Evolutionary conservation across 805 yeast species (phyloP), one percentile per base, ranked within the genome.

Genomic region (Myxozyma neglecta): DNA sequence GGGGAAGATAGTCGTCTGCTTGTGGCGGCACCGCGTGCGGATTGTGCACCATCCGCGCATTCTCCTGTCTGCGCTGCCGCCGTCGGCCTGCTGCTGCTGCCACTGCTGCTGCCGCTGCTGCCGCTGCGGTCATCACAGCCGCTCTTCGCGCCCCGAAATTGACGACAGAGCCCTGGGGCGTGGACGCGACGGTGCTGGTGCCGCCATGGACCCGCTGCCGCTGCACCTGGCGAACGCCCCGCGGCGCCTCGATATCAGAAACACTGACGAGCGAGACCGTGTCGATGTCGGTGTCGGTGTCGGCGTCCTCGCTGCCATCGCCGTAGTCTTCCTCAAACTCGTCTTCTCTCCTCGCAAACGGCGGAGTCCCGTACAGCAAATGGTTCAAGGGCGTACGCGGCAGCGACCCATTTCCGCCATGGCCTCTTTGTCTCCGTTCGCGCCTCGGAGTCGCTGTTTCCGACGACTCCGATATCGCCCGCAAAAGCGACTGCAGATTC

Each of bases 21-120:
- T 24, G 13, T 1, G 67, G 67, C 29, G 63, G 63, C 8, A 64
- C 67, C 1, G 67, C 67, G 37, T 64, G 67, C 2, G 66, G 67
- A 48, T 64, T 64, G 34, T 62, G 42, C 52, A 64, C 18, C 67
- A 64, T 64, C 24, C 66, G 67, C 18, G 62, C 66, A 24, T 64
- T 64, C 50, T 64, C 67, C n/a, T 57, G 58, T 34, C 67, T 52
- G 44, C 67, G 45, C 42, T 60, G 55, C 14, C 45, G 63, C 35
- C 67, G 43, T 7, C 43, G 42, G n/a, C 67, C 65, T 42, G 57
- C 63, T 18, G 53, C 67, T 9, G 63, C 57, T 40, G 54, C 35
- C 14, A 53, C 56, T 13, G 53, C 65, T 4, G 29, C 45, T 13
- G 45, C 39, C 14, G 56, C 18, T 24, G 29, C 29, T 24, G 29